phyloP scores from a whole-genome alignment of 148 eudicot species.

The Arctostaphylos glauca region DNA sequence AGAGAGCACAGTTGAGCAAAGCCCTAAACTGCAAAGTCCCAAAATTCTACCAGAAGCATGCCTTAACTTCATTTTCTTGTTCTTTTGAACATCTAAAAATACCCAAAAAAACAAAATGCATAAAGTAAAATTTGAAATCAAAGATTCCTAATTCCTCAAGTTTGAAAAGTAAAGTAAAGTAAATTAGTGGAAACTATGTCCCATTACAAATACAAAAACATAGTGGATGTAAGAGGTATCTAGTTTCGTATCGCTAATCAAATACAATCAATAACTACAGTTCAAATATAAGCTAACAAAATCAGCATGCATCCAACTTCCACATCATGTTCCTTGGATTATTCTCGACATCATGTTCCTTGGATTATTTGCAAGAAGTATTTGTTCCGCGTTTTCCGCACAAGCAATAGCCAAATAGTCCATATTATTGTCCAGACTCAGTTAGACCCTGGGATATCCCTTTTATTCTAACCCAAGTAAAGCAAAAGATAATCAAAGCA shows the following conservation, averaged over 20 bases:
- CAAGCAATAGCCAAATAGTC: not conserved
- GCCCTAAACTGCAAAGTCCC: not conserved
- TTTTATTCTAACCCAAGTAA: not conserved
- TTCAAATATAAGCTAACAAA: not conserved
- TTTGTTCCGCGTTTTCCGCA: not conserved
- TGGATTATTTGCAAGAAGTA: not conserved
- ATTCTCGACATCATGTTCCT: not conserved
- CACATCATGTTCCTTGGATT: not conserved
- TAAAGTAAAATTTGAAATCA: conserved; percentile 4
- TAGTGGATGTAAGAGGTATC: not conserved
- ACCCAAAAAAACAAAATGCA: not conserved
- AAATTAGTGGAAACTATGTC: not conserved
- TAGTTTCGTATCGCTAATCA: not conserved
- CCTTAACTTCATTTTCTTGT: not conserved
- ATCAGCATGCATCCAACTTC: not conserved
- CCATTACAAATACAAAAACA: not conserved
- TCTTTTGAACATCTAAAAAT: not conserved
- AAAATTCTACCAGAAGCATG: not conserved
- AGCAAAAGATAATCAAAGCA: not conserved
- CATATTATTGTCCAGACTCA: not conserved
- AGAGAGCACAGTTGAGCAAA: not conserved
- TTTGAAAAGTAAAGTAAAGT: not conserved
- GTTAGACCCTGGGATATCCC: not conserved
- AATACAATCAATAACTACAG: not conserved
- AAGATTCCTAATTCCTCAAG: not conserved